Percentiles rank a stretch among this genome's conserved stretches.
phyloP scores from a whole-genome alignment of 2,329 filamentous ascomycete genomes.

The Aphanoascus verrucosus region DNA sequence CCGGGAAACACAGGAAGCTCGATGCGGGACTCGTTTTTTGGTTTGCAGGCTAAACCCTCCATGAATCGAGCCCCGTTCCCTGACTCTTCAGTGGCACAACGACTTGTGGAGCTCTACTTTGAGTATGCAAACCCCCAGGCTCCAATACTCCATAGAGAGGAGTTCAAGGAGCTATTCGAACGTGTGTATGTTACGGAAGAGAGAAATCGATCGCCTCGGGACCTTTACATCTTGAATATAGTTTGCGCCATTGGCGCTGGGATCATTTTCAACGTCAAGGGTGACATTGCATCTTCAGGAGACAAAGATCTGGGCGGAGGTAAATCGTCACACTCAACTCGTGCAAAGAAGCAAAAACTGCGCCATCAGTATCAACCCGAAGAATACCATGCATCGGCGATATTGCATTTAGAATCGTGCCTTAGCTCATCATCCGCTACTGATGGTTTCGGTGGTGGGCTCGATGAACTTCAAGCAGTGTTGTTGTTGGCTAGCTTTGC shows the following conservation, averaged over 20 bases:
- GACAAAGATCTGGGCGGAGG: not conserved
- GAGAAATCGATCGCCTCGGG: constrained; percentile 58
- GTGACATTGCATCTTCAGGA: constrained; percentile 13
- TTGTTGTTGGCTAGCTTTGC: constrained; percentile 84
- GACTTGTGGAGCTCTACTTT: constrained; percentile 76
- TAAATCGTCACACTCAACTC: constrained; percentile 19
- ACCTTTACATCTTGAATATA: constrained; percentile 92
- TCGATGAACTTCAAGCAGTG: constrained; percentile 91
- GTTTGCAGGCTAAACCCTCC: constrained; percentile 80
- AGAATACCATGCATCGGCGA: constrained; percentile 91
- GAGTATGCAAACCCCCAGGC: constrained; percentile 95
- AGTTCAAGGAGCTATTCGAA: constrained; percentile 84
- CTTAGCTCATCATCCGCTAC: constrained; percentile 53
- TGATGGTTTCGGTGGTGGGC: constrained; percentile 67
- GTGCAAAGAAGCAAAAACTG: constrained; percentile 41
- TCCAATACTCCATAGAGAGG: constrained; percentile 75
- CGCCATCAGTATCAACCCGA: constrained; percentile 66
- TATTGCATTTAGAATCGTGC: constrained; percentile 81
- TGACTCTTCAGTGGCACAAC: constrained; percentile 58
- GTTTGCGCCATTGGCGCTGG: constrained; percentile 93
- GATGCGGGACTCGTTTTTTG: constrained; percentile 94
- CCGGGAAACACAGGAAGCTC: constrained; percentile 51
- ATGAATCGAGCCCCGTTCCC: constrained; percentile 82
- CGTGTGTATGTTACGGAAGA: constrained; percentile 62
- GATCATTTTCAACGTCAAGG: constrained; percentile 61